phyloP scores from a whole-genome alignment of 441 rosid genomes.

The Adansonia grandidieri region DNA sequence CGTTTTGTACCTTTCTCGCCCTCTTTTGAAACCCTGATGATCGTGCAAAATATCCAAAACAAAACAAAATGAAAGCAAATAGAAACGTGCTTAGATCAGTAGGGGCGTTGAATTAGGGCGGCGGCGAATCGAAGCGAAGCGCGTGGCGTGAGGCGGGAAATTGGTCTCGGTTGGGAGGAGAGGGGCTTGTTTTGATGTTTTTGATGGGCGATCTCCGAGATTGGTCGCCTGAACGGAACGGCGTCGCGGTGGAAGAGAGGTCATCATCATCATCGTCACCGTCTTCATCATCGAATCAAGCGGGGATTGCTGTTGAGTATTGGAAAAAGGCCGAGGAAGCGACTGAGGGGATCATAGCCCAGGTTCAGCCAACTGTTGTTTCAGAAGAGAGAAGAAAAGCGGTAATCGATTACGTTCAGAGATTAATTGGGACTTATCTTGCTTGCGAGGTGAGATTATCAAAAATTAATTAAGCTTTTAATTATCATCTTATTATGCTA shows the following conservation, averaged over 20 bases:
- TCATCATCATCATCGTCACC: constrained; percentile 42
- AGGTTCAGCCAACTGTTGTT: constrained; percentile 69
- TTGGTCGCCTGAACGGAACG: constrained; percentile 57
- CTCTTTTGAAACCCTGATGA: constrained; percentile 34
- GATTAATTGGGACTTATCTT: constrained; percentile 53
- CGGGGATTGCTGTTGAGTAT: constrained; percentile 46
- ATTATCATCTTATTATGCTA: background rate
- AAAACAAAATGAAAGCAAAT: no score
- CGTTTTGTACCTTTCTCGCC: background rate
- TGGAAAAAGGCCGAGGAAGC: constrained; percentile 71
- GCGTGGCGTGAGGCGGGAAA: background rate
- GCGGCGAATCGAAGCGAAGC: constrained; percentile 23
- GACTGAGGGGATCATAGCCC: constrained; percentile 61
- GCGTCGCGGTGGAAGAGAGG: constrained; percentile 45
- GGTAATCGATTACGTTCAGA: constrained; percentile 71
- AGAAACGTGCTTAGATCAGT: background rate
- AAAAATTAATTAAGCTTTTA: background rate
- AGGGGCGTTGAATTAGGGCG: constrained; percentile 24
- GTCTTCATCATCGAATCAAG: constrained; percentile 38
- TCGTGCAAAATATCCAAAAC: constrained; percentile 18
- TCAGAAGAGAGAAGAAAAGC: constrained; percentile 78
- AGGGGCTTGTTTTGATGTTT: constrained; percentile 15
- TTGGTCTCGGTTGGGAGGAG: background rate
- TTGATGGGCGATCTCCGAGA: constrained; percentile 78
- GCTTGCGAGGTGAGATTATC: constrained; percentile 60